Evolutionary conservation across 768 basidiomycete species (phyloP), one percentile per base, ranked within the genome.

Genomic region (Punctularia strigosozonata): DNA sequence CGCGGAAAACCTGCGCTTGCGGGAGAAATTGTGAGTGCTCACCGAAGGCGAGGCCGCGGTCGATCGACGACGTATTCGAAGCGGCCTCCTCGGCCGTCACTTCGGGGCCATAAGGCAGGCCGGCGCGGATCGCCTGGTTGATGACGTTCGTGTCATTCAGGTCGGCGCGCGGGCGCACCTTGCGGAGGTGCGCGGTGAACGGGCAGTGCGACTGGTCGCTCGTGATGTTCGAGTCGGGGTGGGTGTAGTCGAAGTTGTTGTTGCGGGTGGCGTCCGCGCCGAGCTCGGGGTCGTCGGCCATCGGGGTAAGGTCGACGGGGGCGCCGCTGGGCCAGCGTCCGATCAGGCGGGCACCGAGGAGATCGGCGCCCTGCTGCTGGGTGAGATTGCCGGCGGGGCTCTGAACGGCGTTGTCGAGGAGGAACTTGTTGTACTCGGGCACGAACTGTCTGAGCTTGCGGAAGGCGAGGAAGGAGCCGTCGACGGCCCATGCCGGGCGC

Each of bases 71-170:
- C 52, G 61, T 64, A 10, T 55, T 53, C 8, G 49, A 31, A 1
- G 40, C 21, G 3, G 45, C 47, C 46, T 75, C 72, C 2, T 54
- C 52, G 4, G 43, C 37, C 2, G 68, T 66, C 13, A 71, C 54
- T 50, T 72, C 71, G 18, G 71, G 68, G 1, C 73, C 73, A 46
- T 69, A 75, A 35, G 66, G 69, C 31, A 71, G 57, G 18, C 71
- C 66, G 22, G 68, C 59, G 25, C 71, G 65, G 46, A 65, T 59
- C 44, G 72, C 72, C 42, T 13, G n/a, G 17, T 22, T 8, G 6
- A 12, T 7, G 22, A 19, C n/a, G n/a, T n/a, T n/a, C n/a, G n/a
- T n/a, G n/a, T n/a, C n/a, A n/a, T n/a, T n/a, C 3, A 57, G 43
- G 31, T 57, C 55, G 15, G 44, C 45, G 10, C 55, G 46, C 1